Evolutionary conservation across 148 eudicot species (phyloP), one percentile per base, ranked within the genome.

Genomic region (Persicaria tinctoria): DNA sequence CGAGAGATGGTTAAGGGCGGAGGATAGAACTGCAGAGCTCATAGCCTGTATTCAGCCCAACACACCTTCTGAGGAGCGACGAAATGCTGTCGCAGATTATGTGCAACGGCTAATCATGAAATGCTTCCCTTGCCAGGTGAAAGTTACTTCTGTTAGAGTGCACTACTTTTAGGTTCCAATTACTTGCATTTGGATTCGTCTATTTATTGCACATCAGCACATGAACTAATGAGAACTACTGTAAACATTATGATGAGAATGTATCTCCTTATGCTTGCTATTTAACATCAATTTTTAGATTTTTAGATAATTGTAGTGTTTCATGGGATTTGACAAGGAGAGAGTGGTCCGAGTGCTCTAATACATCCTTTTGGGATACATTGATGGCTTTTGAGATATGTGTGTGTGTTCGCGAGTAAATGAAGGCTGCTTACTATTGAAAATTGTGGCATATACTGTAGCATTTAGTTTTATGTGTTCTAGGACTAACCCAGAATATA

Each of bases 51-150:
- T 94, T 84, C 91, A 91, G 80, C 98, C 98, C 3, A 91, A 89
- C 32, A 82, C 64, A 49, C 83, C 85, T 10, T 93, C 97, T 0
- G 95, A 91, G 82, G 82, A 79, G 53, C 81, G 90, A 46, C 80
- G 98, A 72, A 90, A 80, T 76, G 97, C 95, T 5, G 98, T 93
- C 76, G 98, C 96, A 6, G 81, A 88, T 79, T 91, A 91, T 53
- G 96, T 94, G 76, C 89, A 94, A 76, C 83, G 89, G 59, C 87
- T 94, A 54, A 89, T 94, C 70, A 85, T 56, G 85, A 86, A 86
- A 83, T 94, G 98, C 79, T 90, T 94, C 72, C 90, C 93, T 17
- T 94, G 97, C 74, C 83, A 91, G 98, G 98, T 93, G 75, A 9
- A 76, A 73, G 10, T 49, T 68, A 41, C 73, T 46, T 17, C 8